Percentiles rank a stretch among this genome's conserved stretches.
These are phyloP conservation scores for Chytriomyces hyalinus DNA, from an alignment of 192 early-diverging fungal genomes.

Conservation along the genomic window DNA sequence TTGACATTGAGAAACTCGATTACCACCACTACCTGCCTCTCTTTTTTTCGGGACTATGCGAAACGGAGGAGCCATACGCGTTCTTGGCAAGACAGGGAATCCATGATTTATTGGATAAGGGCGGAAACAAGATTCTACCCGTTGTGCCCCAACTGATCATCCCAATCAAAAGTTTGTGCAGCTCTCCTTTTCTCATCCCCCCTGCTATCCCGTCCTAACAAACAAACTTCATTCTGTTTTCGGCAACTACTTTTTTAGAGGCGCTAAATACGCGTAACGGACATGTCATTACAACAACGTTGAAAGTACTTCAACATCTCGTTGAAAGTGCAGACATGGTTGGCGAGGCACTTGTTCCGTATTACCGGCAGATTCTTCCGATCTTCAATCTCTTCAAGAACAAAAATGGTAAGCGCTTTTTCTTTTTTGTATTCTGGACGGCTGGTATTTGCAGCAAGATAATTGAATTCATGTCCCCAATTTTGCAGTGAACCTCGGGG, in stretches of 20 bases:
- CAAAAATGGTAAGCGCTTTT: constrained; percentile 56
- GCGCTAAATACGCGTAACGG: constrained; percentile 70
- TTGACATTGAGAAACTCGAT: constrained; percentile 70
- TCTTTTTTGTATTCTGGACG: not conserved
- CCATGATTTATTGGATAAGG: constrained; percentile 67
- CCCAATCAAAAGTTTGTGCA: constrained; percentile 62
- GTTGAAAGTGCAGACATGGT: constrained; percentile 71
- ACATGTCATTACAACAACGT: constrained; percentile 66
- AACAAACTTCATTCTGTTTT: not conserved
- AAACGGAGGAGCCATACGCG: constrained; percentile 69
- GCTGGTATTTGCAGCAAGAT: not conserved
- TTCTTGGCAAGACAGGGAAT: constrained; percentile 68
- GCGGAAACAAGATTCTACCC: constrained; percentile 65
- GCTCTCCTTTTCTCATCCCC: not conserved
- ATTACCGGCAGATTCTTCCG: constrained; percentile 68
- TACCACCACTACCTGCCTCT: constrained; percentile 71
- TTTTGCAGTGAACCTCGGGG: constrained; percentile 62
- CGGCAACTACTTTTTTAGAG: constrained; percentile 40
- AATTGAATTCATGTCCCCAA: not conserved
- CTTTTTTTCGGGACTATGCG: constrained; percentile 69
- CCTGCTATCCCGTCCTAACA: not conserved
- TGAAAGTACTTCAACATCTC: constrained; percentile 66
- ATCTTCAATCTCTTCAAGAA: constrained; percentile 71
- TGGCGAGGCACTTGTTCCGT: constrained; percentile 67
- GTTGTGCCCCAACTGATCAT: constrained; percentile 70